Conservation (phyloP, 352 stramenopile species). For the Halophytophthora batemanensis region DNA sequence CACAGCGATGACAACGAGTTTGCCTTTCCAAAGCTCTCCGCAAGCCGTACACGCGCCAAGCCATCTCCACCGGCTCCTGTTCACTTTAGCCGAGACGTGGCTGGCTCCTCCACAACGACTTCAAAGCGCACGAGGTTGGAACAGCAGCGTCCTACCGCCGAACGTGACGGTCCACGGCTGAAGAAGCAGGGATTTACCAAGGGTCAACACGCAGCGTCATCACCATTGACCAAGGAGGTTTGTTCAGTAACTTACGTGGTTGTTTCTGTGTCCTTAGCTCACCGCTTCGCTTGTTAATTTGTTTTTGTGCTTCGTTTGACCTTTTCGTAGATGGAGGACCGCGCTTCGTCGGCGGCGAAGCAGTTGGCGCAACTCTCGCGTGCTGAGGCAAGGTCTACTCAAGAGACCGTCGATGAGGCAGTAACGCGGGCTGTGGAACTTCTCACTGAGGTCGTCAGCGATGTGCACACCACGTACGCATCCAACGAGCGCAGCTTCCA, state of each 20-base stretch:
- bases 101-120: neutral
- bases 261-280: neutral
- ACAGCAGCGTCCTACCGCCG: constrained; percentile 7
- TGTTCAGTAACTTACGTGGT: constrained; percentile 1
- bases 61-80: no score
- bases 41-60: no score
- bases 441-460: constrained; percentile 61
- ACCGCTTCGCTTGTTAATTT: neutral
- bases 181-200: no score
- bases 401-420: constrained; percentile 23
- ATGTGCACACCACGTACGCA: constrained; percentile 49
- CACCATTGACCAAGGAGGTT: constrained; percentile 29
- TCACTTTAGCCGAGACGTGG: no score
- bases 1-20: constrained; percentile 12
- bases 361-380: constrained; percentile 39
- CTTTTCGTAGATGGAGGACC: constrained; percentile 39
- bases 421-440: constrained; percentile 28
- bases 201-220: neutral
- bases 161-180: neutral
- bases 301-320: constrained; percentile 2
- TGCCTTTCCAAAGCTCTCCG: neutral
- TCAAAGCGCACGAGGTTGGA: neutral
- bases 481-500: constrained; percentile 54
- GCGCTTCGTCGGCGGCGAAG: constrained; percentile 35
- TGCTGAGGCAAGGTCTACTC: constrained; percentile 26